A percentile compares a stretch with the other conserved stretches of the same genome.
Conservation (phyloP, 2,329 filamentous ascomycete genomes). For the Colletotrichum orbiculare region DNA sequence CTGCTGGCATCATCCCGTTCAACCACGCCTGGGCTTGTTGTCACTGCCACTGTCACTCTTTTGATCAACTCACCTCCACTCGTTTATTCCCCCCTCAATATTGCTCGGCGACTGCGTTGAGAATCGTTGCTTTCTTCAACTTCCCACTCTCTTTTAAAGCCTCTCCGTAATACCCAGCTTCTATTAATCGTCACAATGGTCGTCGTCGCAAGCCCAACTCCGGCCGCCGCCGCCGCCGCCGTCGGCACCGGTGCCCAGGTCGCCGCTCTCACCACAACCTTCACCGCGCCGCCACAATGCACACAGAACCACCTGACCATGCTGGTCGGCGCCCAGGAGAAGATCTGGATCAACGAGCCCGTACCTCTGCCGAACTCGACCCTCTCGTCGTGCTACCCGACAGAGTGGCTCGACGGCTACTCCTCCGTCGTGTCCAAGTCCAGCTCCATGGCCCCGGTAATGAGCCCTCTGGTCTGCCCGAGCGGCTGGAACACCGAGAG, state of each 20-base stretch:
- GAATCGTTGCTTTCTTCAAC: no score
- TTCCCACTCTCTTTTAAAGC: no score
- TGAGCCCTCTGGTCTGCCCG: constrained; percentile 31
- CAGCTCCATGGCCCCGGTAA: constrained; percentile 32
- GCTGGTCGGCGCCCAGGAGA: constrained; percentile 33
- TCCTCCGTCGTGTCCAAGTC: constrained; percentile 23
- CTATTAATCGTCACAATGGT: no score
- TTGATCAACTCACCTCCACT: no score
- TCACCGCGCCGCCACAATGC: constrained; percentile 29
- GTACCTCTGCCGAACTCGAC: constrained; percentile 31
- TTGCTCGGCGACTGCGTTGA: no score
- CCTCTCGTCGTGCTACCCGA: constrained; percentile 28
- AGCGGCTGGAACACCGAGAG: constrained; percentile 29
- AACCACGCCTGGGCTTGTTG: no score
- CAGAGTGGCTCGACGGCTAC: constrained; percentile 30
- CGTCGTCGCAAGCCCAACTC: no score
- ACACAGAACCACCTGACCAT: constrained; percentile 32
- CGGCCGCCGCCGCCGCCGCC: no score
- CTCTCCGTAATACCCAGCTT: no score
- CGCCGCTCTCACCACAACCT: constrained; percentile 31
- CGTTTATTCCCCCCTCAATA: no score
- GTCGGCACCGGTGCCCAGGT: not conserved
- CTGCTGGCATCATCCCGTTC: no score
- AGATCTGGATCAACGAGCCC: constrained; percentile 35
- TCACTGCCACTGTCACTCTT: no score